Base-by-base conservation (phyloP, 192 early-diverging fungal species). In the Coemansia reversa region DNA sequence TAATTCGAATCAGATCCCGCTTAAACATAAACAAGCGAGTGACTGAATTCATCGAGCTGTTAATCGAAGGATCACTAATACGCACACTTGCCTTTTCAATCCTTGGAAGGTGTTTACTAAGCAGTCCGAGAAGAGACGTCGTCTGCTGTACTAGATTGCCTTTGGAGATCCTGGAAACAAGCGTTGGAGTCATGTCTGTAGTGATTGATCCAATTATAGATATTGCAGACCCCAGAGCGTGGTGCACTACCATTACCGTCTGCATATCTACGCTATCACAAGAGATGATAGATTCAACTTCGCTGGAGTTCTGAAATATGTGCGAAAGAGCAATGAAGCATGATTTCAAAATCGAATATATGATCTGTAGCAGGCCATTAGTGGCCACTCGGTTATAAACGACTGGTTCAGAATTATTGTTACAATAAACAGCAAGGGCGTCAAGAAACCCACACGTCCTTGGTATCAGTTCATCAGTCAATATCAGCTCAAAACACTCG, bases 11-110 rank as follows among this genome's bases (percentile, higher is more conserved):
- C 27, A 81, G 60, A 19, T 72, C 66, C n/a, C 74, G 52, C 60
- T 81, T 81, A 54, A 81, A 76, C 72, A 71, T 75, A 59, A 80
- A 80, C 39, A 75, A 49, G 16, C 45, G 57, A 9, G 51, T 22
- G 33, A 69, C 25, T 6, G 68, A 51, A 2, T 49, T 24, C 51
- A 22, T n/a, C 0, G 35, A 18, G 53, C 19, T 39, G 7, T 7
- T 22, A 29, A 49, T 42, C 5, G 23, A 28, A 19, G 25, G 19
- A 30, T 14, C 19, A 20, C 22, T 52, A 11, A 33, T 33, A 39
- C 35, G 65, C 27, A 50, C 18, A 23, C 55, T 32, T 14, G 59
- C 48, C 24, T 30, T 58, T 24, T 72, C 65, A 42, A 72, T 68
- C 45, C 69, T 60, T 8, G 68, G 72, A 49, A 80, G 62, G 8